These are phyloP conservation scores for Massariosphaeria phaeospora DNA, from an alignment of 495 filamentous ascomycete species.

Conservation along the genomic window DNA sequence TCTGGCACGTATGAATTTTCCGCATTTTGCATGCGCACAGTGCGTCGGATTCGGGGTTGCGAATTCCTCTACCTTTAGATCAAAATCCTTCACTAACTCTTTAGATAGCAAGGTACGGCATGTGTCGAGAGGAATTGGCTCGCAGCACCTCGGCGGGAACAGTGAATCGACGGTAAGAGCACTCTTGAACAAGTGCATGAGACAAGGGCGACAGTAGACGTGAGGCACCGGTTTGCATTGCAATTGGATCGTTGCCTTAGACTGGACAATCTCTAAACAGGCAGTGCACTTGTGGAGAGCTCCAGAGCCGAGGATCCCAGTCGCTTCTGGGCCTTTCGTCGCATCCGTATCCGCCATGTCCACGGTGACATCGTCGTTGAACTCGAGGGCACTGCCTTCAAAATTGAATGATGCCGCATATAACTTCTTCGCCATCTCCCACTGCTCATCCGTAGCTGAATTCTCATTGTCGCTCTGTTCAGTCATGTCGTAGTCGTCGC, in stretches of 20 bases:
- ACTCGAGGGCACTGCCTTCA: neutral
- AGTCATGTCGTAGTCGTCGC: neutral
- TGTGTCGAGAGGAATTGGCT: slow-evolving; percentile 1
- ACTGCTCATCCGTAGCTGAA: neutral
- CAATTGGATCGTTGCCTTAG: neutral
- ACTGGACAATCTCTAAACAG: neutral
- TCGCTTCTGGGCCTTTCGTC: neutral
- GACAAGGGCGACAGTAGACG: slow-evolving; percentile 19
- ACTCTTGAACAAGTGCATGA: slow-evolving; percentile 1
- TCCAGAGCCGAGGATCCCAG: neutral
- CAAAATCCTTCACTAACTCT: slow-evolving; percentile 11
- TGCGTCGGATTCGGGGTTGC: slow-evolving; percentile 16
- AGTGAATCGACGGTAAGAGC: slow-evolving; percentile 1
- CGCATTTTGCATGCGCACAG: slow-evolving; percentile 5
- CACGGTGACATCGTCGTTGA: neutral
- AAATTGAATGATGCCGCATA: neutral
- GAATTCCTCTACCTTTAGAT: slow-evolving; percentile 12
- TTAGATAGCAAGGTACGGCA: neutral
- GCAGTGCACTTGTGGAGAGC: neutral
- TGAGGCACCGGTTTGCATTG: slow-evolving; percentile 10
- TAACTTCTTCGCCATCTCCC: neutral
- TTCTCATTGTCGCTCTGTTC: neutral
- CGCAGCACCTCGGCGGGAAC: slow-evolving; percentile 25
- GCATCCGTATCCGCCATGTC: neutral
- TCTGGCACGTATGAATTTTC: slow-evolving; percentile 5